A percentile compares a stretch with the other conserved stretches of the same genome.
Evolutionary conservation across 768 basidiomycete species (phyloP).

Genomic region (Psilocybe tampanensis): DNA sequence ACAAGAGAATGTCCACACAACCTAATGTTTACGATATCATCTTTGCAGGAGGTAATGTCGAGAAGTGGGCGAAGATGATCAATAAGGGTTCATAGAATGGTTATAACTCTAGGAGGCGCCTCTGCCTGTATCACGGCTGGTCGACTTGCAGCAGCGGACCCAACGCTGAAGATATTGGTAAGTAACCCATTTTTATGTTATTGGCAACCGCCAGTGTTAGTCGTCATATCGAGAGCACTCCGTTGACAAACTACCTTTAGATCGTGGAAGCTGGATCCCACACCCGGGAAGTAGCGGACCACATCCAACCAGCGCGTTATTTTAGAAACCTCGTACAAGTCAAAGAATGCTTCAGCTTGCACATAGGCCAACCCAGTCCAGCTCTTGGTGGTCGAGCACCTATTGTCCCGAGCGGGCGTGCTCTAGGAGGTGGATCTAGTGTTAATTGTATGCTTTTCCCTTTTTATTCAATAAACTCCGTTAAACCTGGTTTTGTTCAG

Average conservation of each 20-base stretch:
- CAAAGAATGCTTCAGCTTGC: constrained; percentile 44
- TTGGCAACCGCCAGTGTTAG: too few species aligned
- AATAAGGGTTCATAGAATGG: neutral
- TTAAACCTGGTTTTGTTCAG: constrained; percentile 21
- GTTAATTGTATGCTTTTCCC: constrained; percentile 51
- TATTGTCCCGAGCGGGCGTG: constrained; percentile 47
- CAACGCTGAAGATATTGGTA: constrained; percentile 56
- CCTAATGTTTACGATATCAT: constrained; percentile 43
- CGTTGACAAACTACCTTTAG: constrained; percentile 23
- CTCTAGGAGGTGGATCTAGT: constrained; percentile 63
- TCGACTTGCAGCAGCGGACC: constrained; percentile 54
- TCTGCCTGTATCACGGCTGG: constrained; percentile 58
- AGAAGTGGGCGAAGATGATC: neutral
- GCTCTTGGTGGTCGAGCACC: constrained; percentile 45
- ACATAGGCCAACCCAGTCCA: constrained; percentile 45
- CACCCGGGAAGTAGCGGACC: constrained; percentile 44
- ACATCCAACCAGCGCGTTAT: constrained; percentile 57
- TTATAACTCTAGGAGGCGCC: constrained; percentile 43
- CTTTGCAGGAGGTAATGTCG: constrained; percentile 54
- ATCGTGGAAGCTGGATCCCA: constrained; percentile 62
- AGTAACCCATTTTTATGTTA: constrained; percentile 6
- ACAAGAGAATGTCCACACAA: neutral
- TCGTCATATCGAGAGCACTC: too few species aligned
- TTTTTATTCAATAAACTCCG: neutral
- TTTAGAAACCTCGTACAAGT: constrained; percentile 38